Evolutionary conservation across 768 basidiomycete species (phyloP).

Genomic region (Termitomyces sp.): DNA sequence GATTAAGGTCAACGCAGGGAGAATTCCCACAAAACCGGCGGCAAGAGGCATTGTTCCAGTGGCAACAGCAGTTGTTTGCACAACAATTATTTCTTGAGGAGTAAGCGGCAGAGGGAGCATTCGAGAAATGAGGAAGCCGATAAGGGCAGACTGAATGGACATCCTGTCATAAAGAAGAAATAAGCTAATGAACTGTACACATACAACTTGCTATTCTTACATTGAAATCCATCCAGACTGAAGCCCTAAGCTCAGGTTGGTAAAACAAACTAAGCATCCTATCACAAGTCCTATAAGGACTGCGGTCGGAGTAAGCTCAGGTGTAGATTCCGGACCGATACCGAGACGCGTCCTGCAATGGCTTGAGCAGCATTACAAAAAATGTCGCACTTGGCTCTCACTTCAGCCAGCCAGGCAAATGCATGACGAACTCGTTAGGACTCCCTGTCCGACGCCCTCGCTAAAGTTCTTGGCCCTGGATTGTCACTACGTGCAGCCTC

Average conservation of each 20-base stretch:
- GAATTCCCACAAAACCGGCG: conserved; percentile 85
- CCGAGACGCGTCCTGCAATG: conserved; percentile 4
- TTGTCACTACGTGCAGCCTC: background rate
- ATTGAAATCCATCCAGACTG: conserved; percentile 92
- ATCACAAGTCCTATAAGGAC: conserved; percentile 77
- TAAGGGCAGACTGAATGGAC: conserved; percentile 91
- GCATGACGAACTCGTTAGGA: conserved; percentile 2
- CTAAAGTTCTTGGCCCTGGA: background rate
- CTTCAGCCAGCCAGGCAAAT: conserved; percentile 12
- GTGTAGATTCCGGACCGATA: conserved; percentile 22
- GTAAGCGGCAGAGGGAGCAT: conserved; percentile 69
- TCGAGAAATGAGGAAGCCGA: conserved; percentile 84
- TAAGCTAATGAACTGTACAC: background rate
- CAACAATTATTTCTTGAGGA: conserved; percentile 91
- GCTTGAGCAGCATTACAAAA: background rate
- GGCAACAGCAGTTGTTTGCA: conserved; percentile 94
- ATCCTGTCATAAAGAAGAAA: conserved; percentile 55
- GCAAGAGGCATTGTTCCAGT: conserved; percentile 89
- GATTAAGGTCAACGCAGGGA: conserved; percentile 86
- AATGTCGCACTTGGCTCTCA: background rate
- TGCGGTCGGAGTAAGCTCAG: conserved; percentile 50
- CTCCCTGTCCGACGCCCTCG: background rate
- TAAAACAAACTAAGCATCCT: conserved; percentile 86
- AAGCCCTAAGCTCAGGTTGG: conserved; percentile 84
- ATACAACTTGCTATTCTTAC: conserved; percentile 38